Evolutionary conservation across 495 filamentous ascomycete species (phyloP), one percentile per base, ranked within the genome.

Genomic region (Immersiella caudata): DNA sequence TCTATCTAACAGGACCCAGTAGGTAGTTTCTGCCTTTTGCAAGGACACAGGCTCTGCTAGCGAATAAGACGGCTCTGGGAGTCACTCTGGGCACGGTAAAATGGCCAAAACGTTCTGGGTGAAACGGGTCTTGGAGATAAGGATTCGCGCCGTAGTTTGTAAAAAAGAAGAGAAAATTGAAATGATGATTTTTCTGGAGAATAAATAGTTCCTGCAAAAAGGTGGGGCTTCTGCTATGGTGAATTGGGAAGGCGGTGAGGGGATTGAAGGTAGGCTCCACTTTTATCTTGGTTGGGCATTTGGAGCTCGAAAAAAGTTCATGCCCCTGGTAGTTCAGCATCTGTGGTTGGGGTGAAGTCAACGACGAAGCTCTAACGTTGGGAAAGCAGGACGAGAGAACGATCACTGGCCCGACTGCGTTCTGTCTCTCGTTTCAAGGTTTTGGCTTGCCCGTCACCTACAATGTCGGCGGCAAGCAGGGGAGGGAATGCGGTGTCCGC

Each of bases 1-100:
- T 76, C 81, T 83, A 84, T 84, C 82, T 83, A 84, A 84, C 82
- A 78, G 79, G 77, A 68, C 70, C 81, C 81, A 78, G 77, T 75
- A 16, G 67, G 58, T n/a, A n/a, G 63, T 46, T 46, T 12, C 40
- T 46, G 40, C 40, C 40, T 59, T 59, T 26, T 29, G 58, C 59
- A 61, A 65, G 49, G 62, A 70, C 70, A 55, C 78, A 83, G 80
- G 80, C 74, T 74, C 81, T 77, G 81, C 79, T 83, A 83, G 81
- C 81, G 81, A 84, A 83, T 81, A 75, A 79, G 74, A 77, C 80
- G 78, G 80, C 79, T 71, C 54, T 46, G 69, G 59, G 35, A 65
- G 40, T 75, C 72, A 49, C 50, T 84, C 80, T 84, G 70, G 81
- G 81, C 82, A 82, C 77, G 62, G 67, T 72, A 61, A 79, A 84